Evolutionary conservation across 2,329 filamentous ascomycete genomes (phyloP).

Genomic region (Stagonosporopsis cucurbitacearum): DNA sequence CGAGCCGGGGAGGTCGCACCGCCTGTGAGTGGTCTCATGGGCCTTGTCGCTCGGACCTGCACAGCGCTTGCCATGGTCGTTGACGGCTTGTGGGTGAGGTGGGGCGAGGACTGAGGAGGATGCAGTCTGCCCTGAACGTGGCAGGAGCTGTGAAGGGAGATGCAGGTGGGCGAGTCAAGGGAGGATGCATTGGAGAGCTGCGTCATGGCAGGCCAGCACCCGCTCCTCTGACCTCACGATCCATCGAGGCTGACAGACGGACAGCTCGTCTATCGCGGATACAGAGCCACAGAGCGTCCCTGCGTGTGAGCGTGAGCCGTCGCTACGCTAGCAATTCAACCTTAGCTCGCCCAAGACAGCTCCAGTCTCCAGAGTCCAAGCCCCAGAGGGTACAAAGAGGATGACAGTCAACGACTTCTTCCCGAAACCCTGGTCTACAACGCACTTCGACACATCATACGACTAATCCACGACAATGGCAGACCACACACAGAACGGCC

Average conservation of each 20-base stretch:
- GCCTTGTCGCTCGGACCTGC: neutral
- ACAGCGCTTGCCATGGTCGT: neutral
- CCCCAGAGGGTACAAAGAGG: neutral
- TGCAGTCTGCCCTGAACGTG: neutral
- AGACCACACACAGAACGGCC: neutral
- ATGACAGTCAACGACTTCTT: slow-evolving; percentile 1
- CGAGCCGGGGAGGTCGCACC: neutral
- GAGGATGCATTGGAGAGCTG: neutral
- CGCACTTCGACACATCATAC: neutral
- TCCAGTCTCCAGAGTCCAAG: neutral
- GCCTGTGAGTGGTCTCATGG: neutral
- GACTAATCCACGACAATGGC: slow-evolving; percentile 10
- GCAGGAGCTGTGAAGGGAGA: slow-evolving; percentile 8
- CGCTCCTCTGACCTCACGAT: neutral
- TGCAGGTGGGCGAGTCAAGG: neutral
- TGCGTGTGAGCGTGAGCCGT: slow-evolving; percentile 5
- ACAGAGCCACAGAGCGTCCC: slow-evolving; percentile 11
- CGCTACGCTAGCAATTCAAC: slow-evolving; percentile 2
- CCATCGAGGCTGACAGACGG: neutral
- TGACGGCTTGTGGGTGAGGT: neutral
- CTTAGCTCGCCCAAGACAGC: neutral
- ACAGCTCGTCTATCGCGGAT: slow-evolving; percentile 7
- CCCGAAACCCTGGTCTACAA: slow-evolving; percentile 4
- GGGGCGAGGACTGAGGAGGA: neutral
- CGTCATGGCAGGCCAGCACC: neutral